Evolutionary conservation across 176 grass and related monocot species (phyloP), one percentile per base, ranked within the genome.

Genomic region (Triticum aestivum): DNA sequence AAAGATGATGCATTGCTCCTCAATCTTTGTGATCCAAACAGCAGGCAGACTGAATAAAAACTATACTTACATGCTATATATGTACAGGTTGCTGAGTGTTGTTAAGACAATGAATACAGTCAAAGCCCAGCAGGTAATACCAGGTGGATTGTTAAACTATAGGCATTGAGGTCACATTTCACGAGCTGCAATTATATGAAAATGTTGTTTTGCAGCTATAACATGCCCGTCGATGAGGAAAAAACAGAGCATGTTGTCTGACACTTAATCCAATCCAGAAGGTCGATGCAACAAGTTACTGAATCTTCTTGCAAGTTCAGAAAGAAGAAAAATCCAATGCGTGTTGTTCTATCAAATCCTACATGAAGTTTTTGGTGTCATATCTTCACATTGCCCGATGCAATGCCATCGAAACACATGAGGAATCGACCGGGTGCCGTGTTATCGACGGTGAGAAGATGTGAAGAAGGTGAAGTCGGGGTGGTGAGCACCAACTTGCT

Each of bases 381-480:
- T 38, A 21, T 66, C 14, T 66, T 5, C 61, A 15, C 11, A 32
- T 12, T 29, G 15, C 30, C 29, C 4, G 8, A 4, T 5, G 12
- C 14, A 44, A 47, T 45, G 9, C 8, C 29, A 44, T 37, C 2
- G 0, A n/a, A 72, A n/a, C 10, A 3, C 17, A 8, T 0, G 0
- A 1, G 18, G 18, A 3, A 21, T 59, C 6, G 2, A 3, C 18
- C 2, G 7, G 54, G 54, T 59, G 2, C 0, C n/a, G 24, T 75
- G 45, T 21, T 9, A 82, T 23, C 23, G 44, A 2, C 1, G 33
- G 76, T 80, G 71, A 17, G 83, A 79, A 5, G 83, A 77, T 5
- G 85, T 85, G 86, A 97, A 97, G 83, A 94, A 97, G 32, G 73
- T 82, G 18, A 92, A 97, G 78, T 97, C 94, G 11, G 91, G 90